Evolutionary conservation across 495 filamentous ascomycete genomes (phyloP).

Genomic region (Lentithecium fluviatile): DNA sequence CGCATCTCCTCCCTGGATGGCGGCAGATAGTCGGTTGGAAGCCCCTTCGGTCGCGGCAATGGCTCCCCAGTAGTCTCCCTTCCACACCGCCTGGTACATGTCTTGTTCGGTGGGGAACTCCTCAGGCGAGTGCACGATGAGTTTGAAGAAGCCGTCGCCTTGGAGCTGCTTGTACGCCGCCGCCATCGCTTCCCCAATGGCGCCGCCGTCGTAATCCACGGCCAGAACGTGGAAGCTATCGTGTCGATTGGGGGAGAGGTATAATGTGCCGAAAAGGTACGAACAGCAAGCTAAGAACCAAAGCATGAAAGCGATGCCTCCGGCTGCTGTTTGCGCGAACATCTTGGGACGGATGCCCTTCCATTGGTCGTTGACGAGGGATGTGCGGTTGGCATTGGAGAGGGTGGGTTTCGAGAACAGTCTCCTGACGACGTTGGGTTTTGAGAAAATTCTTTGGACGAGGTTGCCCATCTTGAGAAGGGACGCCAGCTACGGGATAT

Average conservation of each 20-base stretch:
- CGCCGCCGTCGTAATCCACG: slow-evolving; percentile 23
- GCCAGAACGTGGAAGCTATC: slow-evolving; percentile 22
- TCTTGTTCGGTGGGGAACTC: slow-evolving; percentile 25
- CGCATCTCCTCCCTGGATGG: slow-evolving; percentile 13
- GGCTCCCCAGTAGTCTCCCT: slow-evolving; percentile 20
- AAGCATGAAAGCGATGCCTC: slow-evolving; percentile 23
- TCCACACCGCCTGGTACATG: slow-evolving; percentile 20
- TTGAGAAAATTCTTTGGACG: not conserved
- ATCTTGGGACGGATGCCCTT: slow-evolving; percentile 18
- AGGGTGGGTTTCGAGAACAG: slow-evolving; percentile 10
- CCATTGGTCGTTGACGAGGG: slow-evolving; percentile 14
- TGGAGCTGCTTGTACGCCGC: slow-evolving; percentile 14
- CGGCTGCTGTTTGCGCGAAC: slow-evolving; percentile 13
- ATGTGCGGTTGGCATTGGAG: slow-evolving; percentile 13
- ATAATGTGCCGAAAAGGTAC: slow-evolving; percentile 25
- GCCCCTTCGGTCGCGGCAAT: slow-evolving; percentile 14
- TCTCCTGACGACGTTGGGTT: not conserved
- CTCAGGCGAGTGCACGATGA: slow-evolving; percentile 14
- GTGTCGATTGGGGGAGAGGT: slow-evolving; percentile 5
- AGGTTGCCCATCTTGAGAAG: not conserved
- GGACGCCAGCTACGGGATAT: too few species aligned
- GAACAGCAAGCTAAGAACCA: slow-evolving; percentile 22
- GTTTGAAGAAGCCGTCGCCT: slow-evolving; percentile 10
- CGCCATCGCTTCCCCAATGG: slow-evolving; percentile 13
- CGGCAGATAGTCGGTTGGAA: slow-evolving; percentile 12